Percentiles rank a stretch among this genome's conserved stretches.
These are phyloP conservation scores for Incumbomyces lentus DNA, from an alignment of 2,329 filamentous ascomycete genomes.

Conservation along the genomic window DNA sequence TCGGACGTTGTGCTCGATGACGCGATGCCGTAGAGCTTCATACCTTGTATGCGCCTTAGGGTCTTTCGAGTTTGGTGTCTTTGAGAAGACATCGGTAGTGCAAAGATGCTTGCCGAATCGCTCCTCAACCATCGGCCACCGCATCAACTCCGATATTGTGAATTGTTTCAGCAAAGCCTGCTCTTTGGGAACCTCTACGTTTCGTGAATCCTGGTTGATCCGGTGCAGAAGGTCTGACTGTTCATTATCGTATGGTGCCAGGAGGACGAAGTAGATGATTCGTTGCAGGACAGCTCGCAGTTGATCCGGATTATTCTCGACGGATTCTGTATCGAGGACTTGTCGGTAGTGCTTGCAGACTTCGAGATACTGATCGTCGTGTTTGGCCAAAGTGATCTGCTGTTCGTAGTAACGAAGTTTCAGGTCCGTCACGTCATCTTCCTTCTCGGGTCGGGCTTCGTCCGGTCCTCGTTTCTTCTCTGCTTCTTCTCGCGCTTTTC, in stretches of 20 bases:
- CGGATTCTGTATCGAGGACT: slow-evolving; percentile 88
- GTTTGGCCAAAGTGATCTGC: slow-evolving; percentile 89
- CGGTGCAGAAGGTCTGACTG: slow-evolving; percentile 95
- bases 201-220: slow-evolving; percentile 74
- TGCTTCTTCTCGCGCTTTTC: slow-evolving; percentile 75
- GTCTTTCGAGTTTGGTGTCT: slow-evolving; percentile 54
- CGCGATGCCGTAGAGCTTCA: slow-evolving; percentile 91
- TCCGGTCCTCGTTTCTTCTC: slow-evolving; percentile 71
- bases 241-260: slow-evolving; percentile 95
- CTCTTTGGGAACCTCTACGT: slow-evolving; percentile 65
- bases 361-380: slow-evolving; percentile 94
- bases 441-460: slow-evolving; percentile 62
- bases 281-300: slow-evolving; percentile 80
- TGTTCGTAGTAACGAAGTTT: slow-evolving; percentile 97
- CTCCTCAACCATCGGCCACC: slow-evolving; percentile 88
- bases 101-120: slow-evolving; percentile 82
- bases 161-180: slow-evolving; percentile 85
- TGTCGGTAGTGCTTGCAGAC: slow-evolving; percentile 98
- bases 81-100: slow-evolving; percentile 80
- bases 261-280: slow-evolving; percentile 94
- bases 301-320: slow-evolving; percentile 79
- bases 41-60: slow-evolving; percentile 76
- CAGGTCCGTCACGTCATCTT: slow-evolving; percentile 80
- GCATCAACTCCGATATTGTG: slow-evolving; percentile 92
- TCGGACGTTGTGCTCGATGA: slow-evolving; percentile 97